phyloP scores from a whole-genome alignment of 1,284 basidiomycete species.

The Sphaerobolus stellatus region DNA sequence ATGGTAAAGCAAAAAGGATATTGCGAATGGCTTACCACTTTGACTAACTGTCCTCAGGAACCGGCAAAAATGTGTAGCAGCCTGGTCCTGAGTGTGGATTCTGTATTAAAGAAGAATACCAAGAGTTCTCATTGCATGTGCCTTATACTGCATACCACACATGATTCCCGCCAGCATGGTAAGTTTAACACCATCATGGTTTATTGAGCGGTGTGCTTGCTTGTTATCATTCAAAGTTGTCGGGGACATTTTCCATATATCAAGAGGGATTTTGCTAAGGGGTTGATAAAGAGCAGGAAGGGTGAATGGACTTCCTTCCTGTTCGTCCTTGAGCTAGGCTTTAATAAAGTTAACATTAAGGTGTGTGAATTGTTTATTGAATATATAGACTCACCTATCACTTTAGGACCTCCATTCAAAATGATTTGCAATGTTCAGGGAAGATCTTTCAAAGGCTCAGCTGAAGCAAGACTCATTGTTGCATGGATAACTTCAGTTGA shows the following conservation, averaged over 20 bases:
- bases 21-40: too few relatives aligned
- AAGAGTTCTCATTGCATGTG: too few relatives aligned
- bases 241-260: slow-evolving; percentile 24
- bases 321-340: slow-evolving; percentile 28
- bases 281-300: slow-evolving; percentile 24
- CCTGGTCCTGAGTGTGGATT: too few relatives aligned
- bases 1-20: too few relatives aligned
- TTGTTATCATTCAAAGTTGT: slow-evolving; percentile 26
- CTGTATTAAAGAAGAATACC: too few relatives aligned
- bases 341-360: background rate
- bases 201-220: slow-evolving; percentile 22
- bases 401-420: slow-evolving; percentile 17
- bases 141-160: slow-evolving; percentile 24
- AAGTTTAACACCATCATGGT: slow-evolving; percentile 23
- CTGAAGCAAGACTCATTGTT: slow-evolving; percentile 23
- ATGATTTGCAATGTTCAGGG: slow-evolving; percentile 18
- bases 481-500: too few relatives aligned
- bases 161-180: slow-evolving; percentile 24
- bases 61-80: too few relatives aligned
- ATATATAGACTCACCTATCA: slow-evolving; percentile 10
- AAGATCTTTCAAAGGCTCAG: slow-evolving; percentile 19
- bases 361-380: too few relatives aligned
- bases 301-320: slow-evolving; percentile 15
- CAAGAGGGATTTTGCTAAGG: slow-evolving; percentile 20
- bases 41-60: too few relatives aligned